Conservation (phyloP, 2,329 filamentous ascomycete genomes). For the Calonectria multiphialidica region DNA sequence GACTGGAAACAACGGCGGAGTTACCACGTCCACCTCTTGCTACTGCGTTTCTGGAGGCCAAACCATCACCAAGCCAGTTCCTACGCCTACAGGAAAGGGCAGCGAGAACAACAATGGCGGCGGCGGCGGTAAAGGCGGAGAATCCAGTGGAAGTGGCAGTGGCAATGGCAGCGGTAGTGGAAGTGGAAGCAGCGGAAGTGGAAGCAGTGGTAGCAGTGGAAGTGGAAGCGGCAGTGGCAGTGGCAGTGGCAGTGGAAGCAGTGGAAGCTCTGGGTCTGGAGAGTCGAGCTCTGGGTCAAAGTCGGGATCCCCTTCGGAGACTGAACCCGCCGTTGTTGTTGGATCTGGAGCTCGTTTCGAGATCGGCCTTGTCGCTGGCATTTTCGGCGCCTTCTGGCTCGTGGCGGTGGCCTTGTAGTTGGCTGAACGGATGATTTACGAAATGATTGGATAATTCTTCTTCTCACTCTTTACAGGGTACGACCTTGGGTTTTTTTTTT, state of each 20-base stretch:
- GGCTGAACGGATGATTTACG: not conserved
- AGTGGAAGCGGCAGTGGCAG: not conserved
- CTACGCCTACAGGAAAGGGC: not conserved
- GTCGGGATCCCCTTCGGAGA: not conserved
- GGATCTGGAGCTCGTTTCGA: conserved; percentile 35
- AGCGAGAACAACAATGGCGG: not conserved
- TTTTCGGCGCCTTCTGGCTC: conserved; percentile 40
- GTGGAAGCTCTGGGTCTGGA: not conserved
- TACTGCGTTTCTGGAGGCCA: conserved; percentile 3
- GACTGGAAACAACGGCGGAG: conserved; percentile 1
- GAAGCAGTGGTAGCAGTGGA: not conserved
- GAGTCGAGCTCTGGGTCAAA: not conserved
- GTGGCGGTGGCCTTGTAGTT: conserved; percentile 37
- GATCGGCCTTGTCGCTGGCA: conserved; percentile 38
- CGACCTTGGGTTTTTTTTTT: not conserved
- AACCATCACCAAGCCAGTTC: conserved; percentile 11
- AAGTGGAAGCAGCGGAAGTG: not conserved
- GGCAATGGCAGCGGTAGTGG: not conserved
- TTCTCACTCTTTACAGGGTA: not conserved
- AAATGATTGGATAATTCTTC: not conserved
- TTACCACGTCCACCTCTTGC: conserved; percentile 14
- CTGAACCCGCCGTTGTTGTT: conserved; percentile 21
- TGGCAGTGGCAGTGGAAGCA: not conserved
- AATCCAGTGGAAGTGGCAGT: conserved; percentile 4
- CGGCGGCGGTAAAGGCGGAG: not conserved